Evolutionary conservation across 371 early-diverging fungal genomes (phyloP).

Genomic region (Blastocladiella emersonii): DNA sequence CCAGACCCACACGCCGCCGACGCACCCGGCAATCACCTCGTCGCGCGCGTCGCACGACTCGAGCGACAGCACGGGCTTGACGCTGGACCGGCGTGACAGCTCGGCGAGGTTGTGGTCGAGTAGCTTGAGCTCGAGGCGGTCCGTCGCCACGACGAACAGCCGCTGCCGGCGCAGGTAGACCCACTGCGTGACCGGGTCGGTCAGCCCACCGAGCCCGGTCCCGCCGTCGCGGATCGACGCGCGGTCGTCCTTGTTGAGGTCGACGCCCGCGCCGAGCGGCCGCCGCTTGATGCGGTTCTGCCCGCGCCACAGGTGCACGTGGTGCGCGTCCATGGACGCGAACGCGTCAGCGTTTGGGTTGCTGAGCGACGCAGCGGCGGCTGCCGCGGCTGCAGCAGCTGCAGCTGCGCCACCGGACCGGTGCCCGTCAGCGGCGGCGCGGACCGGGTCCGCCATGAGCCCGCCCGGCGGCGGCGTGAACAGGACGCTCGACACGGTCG

Average conservation of each 20-base stretch:
- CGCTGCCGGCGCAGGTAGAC: not conserved
- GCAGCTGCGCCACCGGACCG: too few relatives aligned
- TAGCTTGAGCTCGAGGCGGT: constrained; percentile 3
- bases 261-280: not conserved
- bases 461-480: not conserved
- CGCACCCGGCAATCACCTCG: constrained; percentile 1
- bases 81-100: not conserved
- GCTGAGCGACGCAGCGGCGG: not conserved
- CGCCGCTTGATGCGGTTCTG: not conserved
- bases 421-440: too few relatives aligned
- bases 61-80: not conserved
- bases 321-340: not conserved
- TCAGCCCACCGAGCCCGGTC: not conserved
- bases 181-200: not conserved
- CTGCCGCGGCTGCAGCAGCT: not conserved
- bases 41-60: not conserved
- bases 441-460: too few relatives aligned
- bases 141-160: not conserved
- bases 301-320: not conserved
- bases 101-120: constrained; percentile 4
- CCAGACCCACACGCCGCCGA: not conserved
- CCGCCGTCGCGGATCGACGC: not conserved
- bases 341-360: constrained; percentile 2
- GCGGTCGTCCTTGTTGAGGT: not conserved
- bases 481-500: not conserved